phyloP scores from a whole-genome alignment of 1,284 basidiomycete genomes.

The Flammula alnicola region DNA sequence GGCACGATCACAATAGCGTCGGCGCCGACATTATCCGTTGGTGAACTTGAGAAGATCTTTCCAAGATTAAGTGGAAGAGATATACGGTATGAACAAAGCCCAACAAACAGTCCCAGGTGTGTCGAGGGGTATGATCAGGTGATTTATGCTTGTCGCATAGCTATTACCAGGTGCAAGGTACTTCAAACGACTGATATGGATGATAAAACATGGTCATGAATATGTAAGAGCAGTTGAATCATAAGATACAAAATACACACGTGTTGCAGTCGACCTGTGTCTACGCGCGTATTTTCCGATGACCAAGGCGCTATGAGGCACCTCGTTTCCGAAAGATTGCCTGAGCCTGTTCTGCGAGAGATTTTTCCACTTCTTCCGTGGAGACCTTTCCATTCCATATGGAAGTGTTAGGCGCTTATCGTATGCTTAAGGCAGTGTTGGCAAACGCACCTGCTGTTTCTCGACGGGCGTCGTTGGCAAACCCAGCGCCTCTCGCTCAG shows the following conservation, averaged over 20 bases:
- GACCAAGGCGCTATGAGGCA: slow-evolving; percentile 8
- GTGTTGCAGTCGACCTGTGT: background rate
- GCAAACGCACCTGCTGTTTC: slow-evolving; percentile 34
- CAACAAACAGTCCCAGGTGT: too few species aligned
- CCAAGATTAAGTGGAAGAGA: too few species aligned
- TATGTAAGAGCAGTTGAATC: too few species aligned
- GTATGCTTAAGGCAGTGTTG: background rate
- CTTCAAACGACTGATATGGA: background rate
- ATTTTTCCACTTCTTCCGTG: slow-evolving; percentile 25
- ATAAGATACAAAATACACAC: background rate
- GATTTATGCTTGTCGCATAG: too few species aligned
- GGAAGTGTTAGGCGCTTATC: slow-evolving; percentile 1
- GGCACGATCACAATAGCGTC: background rate
- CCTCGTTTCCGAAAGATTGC: slow-evolving; percentile 20
- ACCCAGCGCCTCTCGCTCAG: slow-evolving; percentile 33
- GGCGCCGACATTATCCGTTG: slow-evolving; percentile 4
- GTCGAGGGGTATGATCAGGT: too few species aligned
- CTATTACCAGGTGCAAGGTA: too few species aligned
- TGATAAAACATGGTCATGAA: background rate
- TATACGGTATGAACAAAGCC: background rate
- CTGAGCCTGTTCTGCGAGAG: slow-evolving; percentile 26
- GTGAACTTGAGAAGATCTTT: too few species aligned
- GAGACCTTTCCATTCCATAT: slow-evolving; percentile 13
- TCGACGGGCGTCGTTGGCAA: slow-evolving; percentile 26
- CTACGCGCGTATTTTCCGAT: background rate